Evolutionary conservation across 352 stramenopile species (phyloP).

Genomic region (Plasmopara viticola): DNA sequence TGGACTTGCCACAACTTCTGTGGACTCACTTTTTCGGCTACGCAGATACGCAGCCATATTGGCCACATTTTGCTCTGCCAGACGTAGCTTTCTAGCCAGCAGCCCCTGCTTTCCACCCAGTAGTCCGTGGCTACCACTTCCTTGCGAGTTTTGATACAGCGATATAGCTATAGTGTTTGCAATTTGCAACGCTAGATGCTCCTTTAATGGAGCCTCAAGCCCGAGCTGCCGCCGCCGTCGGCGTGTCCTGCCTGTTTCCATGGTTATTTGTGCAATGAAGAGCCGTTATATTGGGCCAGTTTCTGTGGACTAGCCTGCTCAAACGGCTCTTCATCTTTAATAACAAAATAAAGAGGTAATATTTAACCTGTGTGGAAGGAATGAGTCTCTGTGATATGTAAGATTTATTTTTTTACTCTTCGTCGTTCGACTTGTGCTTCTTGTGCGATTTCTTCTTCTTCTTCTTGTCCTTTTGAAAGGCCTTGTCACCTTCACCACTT

Average conservation of each 20-base stretch:
- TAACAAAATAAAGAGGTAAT: too few relatives aligned
- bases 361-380: background rate
- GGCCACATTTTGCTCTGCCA: conserved; percentile 22
- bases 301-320: conserved; percentile 1
- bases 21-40: conserved; percentile 1
- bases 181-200: conserved; percentile 17
- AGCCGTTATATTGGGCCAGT: too few relatives aligned
- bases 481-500: conserved; percentile 41
- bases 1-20: conserved; percentile 1
- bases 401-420: conserved; percentile 17
- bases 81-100: conserved; percentile 23
- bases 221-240: conserved; percentile 15
- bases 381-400: background rate
- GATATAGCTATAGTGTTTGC: conserved; percentile 23
- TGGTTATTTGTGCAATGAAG: background rate
- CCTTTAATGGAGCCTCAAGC: conserved; percentile 13
- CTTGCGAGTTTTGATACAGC: conserved; percentile 11
- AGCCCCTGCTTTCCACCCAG: conserved; percentile 7
- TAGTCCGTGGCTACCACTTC: background rate
- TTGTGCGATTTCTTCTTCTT: conserved; percentile 75
- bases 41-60: conserved; percentile 25
- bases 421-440: conserved; percentile 32
- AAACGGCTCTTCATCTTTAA: too few relatives aligned
- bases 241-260: conserved; percentile 1
- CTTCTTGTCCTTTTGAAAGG: conserved; percentile 53